Conservation (phyloP, 495 filamentous ascomycete genomes). For the Friedmanniomyces simplex region DNA sequence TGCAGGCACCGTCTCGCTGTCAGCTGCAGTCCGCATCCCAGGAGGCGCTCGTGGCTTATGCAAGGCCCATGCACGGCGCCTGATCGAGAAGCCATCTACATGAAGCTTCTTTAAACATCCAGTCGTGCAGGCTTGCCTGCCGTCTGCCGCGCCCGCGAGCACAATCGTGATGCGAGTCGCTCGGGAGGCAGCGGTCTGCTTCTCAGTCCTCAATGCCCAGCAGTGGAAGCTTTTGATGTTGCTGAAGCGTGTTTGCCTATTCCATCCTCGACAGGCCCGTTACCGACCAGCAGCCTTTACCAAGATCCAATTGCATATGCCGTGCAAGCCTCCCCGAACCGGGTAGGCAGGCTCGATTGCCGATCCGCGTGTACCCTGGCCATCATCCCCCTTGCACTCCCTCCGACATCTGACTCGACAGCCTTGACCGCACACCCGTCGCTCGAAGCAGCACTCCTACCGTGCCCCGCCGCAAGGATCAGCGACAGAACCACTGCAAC, state of each 20-base stretch:
- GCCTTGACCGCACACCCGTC: conserved; percentile 3
- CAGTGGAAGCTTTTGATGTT: background rate
- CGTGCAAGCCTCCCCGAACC: conserved; percentile 1
- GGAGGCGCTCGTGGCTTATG: conserved; percentile 12
- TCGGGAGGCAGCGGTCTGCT: background rate
- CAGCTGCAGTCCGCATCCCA: background rate
- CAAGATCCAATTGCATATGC: conserved; percentile 9
- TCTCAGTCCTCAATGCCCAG: background rate
- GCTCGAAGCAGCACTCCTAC: conserved; percentile 4
- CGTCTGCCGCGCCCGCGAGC: conserved; percentile 2
- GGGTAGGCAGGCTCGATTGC: conserved; percentile 12
- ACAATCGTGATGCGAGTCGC: background rate
- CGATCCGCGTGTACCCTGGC: conserved; percentile 10
- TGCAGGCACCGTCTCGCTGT: background rate
- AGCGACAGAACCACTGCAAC: conserved; percentile 7
- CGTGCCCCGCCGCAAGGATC: conserved; percentile 13
- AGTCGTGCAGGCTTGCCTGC: conserved; percentile 3
- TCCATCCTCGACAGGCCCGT: background rate
- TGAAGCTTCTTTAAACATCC: conserved; percentile 14
- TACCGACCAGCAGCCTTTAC: background rate
- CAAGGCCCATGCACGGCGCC: conserved; percentile 17
- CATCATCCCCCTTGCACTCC: background rate
- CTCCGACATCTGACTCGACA: background rate
- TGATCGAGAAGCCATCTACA: conserved; percentile 1
- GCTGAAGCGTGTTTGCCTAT: background rate